phyloP scores from a whole-genome alignment of 768 basidiomycete genomes.

The Rickenella mellea region DNA sequence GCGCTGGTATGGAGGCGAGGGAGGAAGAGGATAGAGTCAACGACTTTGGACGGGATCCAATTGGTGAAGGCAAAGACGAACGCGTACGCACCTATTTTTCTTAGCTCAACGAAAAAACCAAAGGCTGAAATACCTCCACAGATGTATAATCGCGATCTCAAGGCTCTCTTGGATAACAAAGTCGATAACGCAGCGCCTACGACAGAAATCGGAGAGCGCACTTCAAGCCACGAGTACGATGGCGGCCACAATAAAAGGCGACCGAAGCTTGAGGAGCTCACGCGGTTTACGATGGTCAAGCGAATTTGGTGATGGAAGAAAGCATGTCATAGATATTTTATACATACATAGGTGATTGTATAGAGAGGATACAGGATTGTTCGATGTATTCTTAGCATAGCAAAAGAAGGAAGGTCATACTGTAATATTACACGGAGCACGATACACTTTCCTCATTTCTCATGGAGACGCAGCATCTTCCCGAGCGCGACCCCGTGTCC shows the following conservation, averaged over 20 bases:
- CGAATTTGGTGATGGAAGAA: conserved; percentile 53
- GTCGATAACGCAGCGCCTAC: conserved; percentile 59
- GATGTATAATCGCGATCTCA: conserved; percentile 79
- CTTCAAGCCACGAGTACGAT: conserved; percentile 9
- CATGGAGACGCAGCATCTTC: no score
- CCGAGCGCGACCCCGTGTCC: no score
- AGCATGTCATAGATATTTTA: background rate
- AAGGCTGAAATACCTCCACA: conserved; percentile 19
- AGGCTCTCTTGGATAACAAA: conserved; percentile 55
- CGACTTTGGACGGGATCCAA: conserved; percentile 82
- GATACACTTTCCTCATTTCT: no score
- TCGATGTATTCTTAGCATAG: no score
- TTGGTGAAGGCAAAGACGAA: conserved; percentile 86
- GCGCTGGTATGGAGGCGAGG: conserved; percentile 62
- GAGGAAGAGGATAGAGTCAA: conserved; percentile 70
- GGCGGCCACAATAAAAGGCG: conserved; percentile 39
- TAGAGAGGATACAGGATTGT: background rate
- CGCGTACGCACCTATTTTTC: conserved; percentile 34
- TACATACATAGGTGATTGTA: background rate
- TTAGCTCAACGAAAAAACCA: background rate
- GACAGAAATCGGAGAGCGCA: conserved; percentile 64
- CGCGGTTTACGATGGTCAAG: conserved; percentile 93
- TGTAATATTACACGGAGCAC: no score
- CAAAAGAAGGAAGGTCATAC: no score
- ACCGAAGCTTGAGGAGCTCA: conserved; percentile 79